Evolutionary conservation across 2,329 filamentous ascomycete genomes (phyloP).

Genomic region (Colletotrichum echinochloae): DNA sequence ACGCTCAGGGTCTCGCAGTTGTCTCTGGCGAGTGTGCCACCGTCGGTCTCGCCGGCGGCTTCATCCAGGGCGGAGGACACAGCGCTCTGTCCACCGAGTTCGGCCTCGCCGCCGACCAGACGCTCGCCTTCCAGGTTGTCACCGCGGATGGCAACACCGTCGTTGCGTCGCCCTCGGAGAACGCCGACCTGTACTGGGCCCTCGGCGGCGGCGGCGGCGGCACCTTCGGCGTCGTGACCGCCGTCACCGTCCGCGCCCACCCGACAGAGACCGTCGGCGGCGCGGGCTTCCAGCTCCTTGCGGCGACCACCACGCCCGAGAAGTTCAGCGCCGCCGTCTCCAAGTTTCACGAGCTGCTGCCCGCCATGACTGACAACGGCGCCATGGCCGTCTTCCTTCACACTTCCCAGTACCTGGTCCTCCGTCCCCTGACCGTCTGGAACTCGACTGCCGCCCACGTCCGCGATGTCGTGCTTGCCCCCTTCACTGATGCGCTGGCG

Average conservation of each 20-base stretch:
- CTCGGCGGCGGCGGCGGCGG: conserved; percentile 63
- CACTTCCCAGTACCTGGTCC: conserved; percentile 58
- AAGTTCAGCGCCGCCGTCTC: conserved; percentile 62
- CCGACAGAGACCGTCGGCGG: conserved; percentile 57
- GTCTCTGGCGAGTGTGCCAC: conserved; percentile 41
- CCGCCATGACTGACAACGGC: conserved; percentile 62
- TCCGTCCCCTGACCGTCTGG: conserved; percentile 48
- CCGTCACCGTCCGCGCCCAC: conserved; percentile 62
- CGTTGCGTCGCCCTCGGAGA: conserved; percentile 55
- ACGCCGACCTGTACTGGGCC: conserved; percentile 67
- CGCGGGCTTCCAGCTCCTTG: conserved; percentile 56
- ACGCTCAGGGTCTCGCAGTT: conserved; percentile 42
- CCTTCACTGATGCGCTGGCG: conserved; percentile 47
- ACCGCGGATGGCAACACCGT: conserved; percentile 57
- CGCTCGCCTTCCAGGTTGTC: conserved; percentile 59
- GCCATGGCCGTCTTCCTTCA: conserved; percentile 62
- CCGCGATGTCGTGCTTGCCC: conserved; percentile 46
- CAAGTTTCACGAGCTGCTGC: conserved; percentile 56
- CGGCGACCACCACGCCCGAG: conserved; percentile 45
- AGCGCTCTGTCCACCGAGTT: conserved; percentile 54
- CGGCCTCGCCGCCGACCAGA: conserved; percentile 63
- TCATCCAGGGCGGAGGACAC: conserved; percentile 62
- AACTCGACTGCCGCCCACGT: conserved; percentile 46
- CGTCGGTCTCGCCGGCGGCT: conserved; percentile 57
- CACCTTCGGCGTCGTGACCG: conserved; percentile 64